Evolutionary conservation across 2,329 filamentous ascomycete genomes (phyloP), one percentile per base, ranked within the genome.

Genomic region (Colletotrichum sp.): DNA sequence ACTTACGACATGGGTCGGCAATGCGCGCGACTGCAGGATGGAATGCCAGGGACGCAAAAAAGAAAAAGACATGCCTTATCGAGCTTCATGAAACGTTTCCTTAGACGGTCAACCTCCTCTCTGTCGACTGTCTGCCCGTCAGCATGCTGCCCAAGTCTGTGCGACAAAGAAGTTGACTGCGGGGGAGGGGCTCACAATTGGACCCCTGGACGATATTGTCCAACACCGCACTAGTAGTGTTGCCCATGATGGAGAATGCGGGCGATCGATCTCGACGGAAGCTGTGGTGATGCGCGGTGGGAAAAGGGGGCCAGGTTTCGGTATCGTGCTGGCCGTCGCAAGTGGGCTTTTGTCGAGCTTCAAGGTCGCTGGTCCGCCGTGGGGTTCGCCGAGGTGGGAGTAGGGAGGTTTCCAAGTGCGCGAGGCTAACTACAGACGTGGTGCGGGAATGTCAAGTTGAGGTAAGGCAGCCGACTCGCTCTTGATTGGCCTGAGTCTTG

Each of bases 51-150:
- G n/a, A 15, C 22, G n/a, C 39, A 34, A 30, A 64, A 8, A 25
- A 66, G 25, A 32, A 32, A 13, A 6, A 34, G 28, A 79, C 88
- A 79, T 87, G 97, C 96, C 92, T 98, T 98, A 87, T 99, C 97
- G 76, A 99, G 89, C 88, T 99, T 99, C 96, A 98, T 98, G 84
- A 99, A 99, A 77, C 96, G 92, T 89, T 99, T 99, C 83, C 96
- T 92, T 84, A 99, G 90, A 82, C 97, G 92, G 84, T 98, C 97
- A 76, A 99, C 96, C 86, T 99, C 97, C 82, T 99, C 97, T 85
- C 95, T 94, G 88, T 99, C 95, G 89, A 99, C 96, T 98, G 61
- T 74, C 66, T 52, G 52, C 30, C 60, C 28, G 71, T 76, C 71
- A 76, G 74, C 71, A 75, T 66, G 62, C 58, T n/a, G 58, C n/a